These are phyloP conservation scores for Neocucurbitaria cava DNA, from an alignment of 2,329 filamentous ascomycete genomes.

Conservation along the genomic window DNA sequence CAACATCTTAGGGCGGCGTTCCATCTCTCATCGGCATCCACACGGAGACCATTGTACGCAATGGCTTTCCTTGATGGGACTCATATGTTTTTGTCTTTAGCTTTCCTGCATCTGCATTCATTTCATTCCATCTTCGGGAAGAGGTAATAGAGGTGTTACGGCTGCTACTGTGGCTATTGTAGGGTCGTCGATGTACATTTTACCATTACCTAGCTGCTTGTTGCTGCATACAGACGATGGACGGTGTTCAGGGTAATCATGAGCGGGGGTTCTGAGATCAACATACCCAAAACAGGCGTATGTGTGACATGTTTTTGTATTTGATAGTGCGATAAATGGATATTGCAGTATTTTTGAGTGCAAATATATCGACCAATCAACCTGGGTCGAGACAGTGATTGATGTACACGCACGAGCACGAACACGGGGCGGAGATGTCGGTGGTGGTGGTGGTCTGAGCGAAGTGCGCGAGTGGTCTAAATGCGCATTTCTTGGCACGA, in stretches of 20 bases:
- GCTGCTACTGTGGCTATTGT: slow-evolving; percentile 2
- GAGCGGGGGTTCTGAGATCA: slow-evolving; percentile 6
- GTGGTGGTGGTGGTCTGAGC: slow-evolving; percentile 15
- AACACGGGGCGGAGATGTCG: slow-evolving; percentile 22
- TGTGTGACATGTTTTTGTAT: slow-evolving; percentile 12
- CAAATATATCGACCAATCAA: not conserved
- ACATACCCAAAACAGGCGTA: slow-evolving; percentile 30
- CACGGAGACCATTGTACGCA: slow-evolving; percentile 5
- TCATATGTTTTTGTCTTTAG: slow-evolving; percentile 6
- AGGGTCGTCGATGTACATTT: not conserved
- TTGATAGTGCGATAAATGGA: slow-evolving; percentile 15
- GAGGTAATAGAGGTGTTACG: not conserved
- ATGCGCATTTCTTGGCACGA: slow-evolving; percentile 27
- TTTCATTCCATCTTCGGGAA: not conserved
- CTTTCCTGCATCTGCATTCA: slow-evolving; percentile 16
- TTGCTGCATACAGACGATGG: slow-evolving; percentile 13
- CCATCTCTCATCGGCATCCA: not conserved
- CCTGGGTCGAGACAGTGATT: not conserved
- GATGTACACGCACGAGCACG: not conserved
- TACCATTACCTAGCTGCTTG: slow-evolving; percentile 4
- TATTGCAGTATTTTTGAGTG: slow-evolving; percentile 4
- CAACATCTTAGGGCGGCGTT: slow-evolving; percentile 24
- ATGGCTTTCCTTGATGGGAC: slow-evolving; percentile 1
- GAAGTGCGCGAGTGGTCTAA: slow-evolving; percentile 15
- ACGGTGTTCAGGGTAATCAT: slow-evolving; percentile 17